Evolutionary conservation across 2,329 filamentous ascomycete genomes (phyloP), one percentile per base, ranked within the genome.

Genomic region (Phaeoacremonium minimum): DNA sequence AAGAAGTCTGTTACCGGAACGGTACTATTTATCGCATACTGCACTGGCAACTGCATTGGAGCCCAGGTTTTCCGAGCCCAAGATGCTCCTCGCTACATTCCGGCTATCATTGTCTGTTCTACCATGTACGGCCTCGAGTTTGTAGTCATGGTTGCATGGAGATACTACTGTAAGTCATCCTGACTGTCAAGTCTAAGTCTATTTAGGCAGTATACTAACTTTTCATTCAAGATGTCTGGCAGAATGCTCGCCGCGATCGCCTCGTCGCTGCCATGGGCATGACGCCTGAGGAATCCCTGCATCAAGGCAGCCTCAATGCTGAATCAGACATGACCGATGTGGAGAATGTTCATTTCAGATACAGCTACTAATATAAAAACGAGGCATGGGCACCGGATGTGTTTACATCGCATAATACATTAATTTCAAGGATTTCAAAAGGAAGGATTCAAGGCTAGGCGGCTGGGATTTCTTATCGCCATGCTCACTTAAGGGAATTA

Each of bases 1-100:
- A 44, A 44, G 15, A 42, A 42, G 32, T 41, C 41, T 9, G 33
- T 44, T 14, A 44, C 42, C 3, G 38, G 38, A 4, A 42, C 42
- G 3, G 30, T 44, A 14, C 11, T 34, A 7, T 34, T 34, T 16
- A 32, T 44, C 8, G 42, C 38, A 8, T 44, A 42, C 30, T 44
- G 42, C 14, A 30, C 35, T 6, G 42, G 42, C 9, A 44, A 44
- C 34, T 29, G 18, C 28, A 35, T 44, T n/a, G 42, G 42, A 16
- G 36, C 38, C 12, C 42, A 44, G 34, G 37, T 33, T 6, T 44
- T 44, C 33, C 38, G 39, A 32, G 30, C 30, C 15, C 36, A 37
- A 14, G 34, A 36, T 31, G 42, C 42, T 2, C 42, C 42, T 6
- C 15, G 30, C 4, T 44, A 44, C 36, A 44, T 41, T 15, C 38